Evolutionary conservation across 768 basidiomycete genomes (phyloP).

Genomic region (Calocera cornea): DNA sequence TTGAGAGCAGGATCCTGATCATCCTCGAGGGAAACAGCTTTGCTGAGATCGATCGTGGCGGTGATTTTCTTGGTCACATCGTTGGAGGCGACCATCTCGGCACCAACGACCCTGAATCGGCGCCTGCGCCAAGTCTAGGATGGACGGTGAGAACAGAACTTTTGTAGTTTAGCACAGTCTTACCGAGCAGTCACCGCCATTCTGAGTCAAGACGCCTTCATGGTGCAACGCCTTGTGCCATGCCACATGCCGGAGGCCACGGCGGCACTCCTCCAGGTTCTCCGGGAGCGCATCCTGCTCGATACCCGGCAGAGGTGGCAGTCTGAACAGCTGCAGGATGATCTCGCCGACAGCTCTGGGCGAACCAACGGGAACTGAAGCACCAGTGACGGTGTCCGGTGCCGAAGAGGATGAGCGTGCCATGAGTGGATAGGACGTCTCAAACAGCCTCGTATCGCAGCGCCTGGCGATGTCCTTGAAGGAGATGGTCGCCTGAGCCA

Average conservation of each 20-base stretch:
- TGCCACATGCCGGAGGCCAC: constrained; percentile 74
- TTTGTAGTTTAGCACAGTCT: too few species aligned
- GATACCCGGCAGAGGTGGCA: constrained; percentile 80
- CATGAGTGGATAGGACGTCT: constrained; percentile 68
- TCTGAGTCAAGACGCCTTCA: constrained; percentile 84
- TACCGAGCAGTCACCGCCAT: constrained; percentile 84
- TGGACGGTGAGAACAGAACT: constrained; percentile 5
- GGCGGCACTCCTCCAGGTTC: constrained; percentile 81
- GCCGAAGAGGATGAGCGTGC: constrained; percentile 41
- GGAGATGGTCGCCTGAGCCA: constrained; percentile 74
- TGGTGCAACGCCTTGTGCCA: constrained; percentile 95
- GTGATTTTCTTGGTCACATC: constrained; percentile 84
- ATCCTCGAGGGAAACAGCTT: constrained; percentile 65
- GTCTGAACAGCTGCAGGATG: constrained; percentile 75
- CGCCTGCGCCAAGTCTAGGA: constrained; percentile 71
- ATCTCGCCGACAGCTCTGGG: constrained; percentile 74
- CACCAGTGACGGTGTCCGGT: constrained; percentile 33
- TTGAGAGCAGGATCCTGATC: constrained; percentile 37
- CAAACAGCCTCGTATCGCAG: constrained; percentile 75
- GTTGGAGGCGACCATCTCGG: constrained; percentile 78
- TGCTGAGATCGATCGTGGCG: constrained; percentile 79
- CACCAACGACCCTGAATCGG: constrained; percentile 69
- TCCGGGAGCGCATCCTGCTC: constrained; percentile 67
- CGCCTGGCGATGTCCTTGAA: constrained; percentile 76
- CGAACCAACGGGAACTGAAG: constrained; percentile 31